phyloP scores from a whole-genome alignment of 1,284 basidiomycete genomes.

The Boletus sp. region DNA sequence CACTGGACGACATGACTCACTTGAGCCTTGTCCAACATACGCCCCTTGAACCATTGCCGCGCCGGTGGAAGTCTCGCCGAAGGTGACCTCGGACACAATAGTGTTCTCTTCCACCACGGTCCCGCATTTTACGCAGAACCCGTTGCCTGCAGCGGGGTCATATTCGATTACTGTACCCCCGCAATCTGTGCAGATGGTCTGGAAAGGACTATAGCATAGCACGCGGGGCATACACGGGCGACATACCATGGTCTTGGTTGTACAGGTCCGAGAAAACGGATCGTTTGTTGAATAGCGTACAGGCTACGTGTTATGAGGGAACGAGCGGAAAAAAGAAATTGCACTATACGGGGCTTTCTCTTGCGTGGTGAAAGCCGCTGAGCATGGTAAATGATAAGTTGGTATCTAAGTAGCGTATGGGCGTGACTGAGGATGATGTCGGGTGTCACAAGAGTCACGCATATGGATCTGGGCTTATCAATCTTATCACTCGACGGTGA shows the following conservation, averaged over 20 bases:
- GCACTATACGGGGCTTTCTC: not conserved
- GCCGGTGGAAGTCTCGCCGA: slow-evolving; percentile 90
- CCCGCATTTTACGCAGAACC: slow-evolving; percentile 82
- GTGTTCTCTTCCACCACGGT: slow-evolving; percentile 93
- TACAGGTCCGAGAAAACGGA: not conserved
- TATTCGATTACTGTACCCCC: slow-evolving; percentile 81
- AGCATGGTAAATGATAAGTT: not conserved
- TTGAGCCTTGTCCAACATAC: slow-evolving; percentile 90
- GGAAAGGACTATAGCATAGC: not conserved
- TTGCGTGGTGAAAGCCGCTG: not conserved
- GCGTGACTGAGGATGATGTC: not conserved
- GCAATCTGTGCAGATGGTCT: slow-evolving; percentile 65
- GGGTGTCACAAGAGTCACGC: slow-evolving; percentile 20
- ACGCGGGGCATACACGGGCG: not conserved
- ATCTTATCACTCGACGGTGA: not conserved
- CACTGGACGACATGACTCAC: slow-evolving; percentile 50
- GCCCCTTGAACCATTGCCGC: slow-evolving; percentile 96
- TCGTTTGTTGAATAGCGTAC: not conserved
- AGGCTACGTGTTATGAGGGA: not conserved
- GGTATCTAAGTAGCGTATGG: not conserved
- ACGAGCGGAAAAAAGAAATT: not conserved
- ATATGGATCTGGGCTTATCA: slow-evolving; percentile 1
- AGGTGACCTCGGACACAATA: slow-evolving; percentile 92
- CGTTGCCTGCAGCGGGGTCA: slow-evolving; percentile 76
- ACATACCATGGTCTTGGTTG: slow-evolving; percentile 17